These are phyloP conservation scores for Suhomyces kunorum DNA, from an alignment of 1,139 yeast species.

Conservation along the genomic window DNA sequence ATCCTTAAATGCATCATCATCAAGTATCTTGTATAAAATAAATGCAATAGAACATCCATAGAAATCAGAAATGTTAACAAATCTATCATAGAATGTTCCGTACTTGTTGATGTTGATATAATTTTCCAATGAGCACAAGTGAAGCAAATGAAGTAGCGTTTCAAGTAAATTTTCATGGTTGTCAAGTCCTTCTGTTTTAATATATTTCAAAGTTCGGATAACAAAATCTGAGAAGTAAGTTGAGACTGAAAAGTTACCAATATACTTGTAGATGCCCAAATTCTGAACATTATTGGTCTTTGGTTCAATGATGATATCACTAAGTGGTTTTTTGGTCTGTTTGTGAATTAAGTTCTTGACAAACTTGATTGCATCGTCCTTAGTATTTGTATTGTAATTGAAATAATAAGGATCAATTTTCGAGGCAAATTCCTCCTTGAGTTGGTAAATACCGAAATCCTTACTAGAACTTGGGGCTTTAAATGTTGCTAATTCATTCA, in stretches of 20 bases:
- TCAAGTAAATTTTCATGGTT: slow-evolving; percentile 59
- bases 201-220: slow-evolving; percentile 48
- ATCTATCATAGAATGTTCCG: slow-evolving; percentile 39
- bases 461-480: slow-evolving; percentile 63
- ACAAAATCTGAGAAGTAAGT: slow-evolving; percentile 54
- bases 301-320: slow-evolving; percentile 56
- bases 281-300: slow-evolving; percentile 26
- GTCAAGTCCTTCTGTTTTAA: slow-evolving; percentile 37
- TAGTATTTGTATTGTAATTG: slow-evolving; percentile 72
- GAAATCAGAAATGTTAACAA: slow-evolving; percentile 30
- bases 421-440: slow-evolving; percentile 58
- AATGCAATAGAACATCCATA: slow-evolving; percentile 47
- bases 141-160: slow-evolving; percentile 67
- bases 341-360: slow-evolving; percentile 43
- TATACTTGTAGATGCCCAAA: slow-evolving; percentile 35
- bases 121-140: slow-evolving; percentile 47
- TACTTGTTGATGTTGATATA: slow-evolving; percentile 28
- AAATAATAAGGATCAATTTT: slow-evolving; percentile 80
- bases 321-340: slow-evolving; percentile 32
- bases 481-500: slow-evolving; percentile 61
- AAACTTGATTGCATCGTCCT: slow-evolving; percentile 72
- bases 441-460: slow-evolving; percentile 68
- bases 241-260: slow-evolving; percentile 53
- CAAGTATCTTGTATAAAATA: slow-evolving; percentile 45
- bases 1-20: slow-evolving; percentile 37